Percentiles rank a stretch among this genome's conserved stretches.
Evolutionary conservation across 805 yeast genomes (phyloP).

Genomic region (Naumovozyma castellii): DNA sequence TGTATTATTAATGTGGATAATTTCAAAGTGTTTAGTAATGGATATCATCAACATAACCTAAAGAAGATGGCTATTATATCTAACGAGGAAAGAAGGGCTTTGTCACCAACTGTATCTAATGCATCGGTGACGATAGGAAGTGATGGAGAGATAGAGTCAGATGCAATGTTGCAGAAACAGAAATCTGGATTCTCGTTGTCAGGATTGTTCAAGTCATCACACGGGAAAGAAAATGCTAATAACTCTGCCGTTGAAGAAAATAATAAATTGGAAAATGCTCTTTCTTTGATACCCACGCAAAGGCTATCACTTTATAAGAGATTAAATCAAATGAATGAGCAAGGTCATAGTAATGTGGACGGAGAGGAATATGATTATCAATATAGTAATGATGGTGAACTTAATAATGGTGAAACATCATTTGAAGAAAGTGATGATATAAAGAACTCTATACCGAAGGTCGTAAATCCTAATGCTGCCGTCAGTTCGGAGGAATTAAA

Average conservation of each 20-base stretch:
- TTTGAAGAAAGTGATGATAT: not conserved
- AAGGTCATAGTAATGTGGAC: not conserved
- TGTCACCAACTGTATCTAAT: not conserved
- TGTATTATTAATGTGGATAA: slow-evolving; percentile 18
- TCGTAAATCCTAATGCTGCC: slow-evolving; percentile 32
- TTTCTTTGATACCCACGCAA: slow-evolving; percentile 9
- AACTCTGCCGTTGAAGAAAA: not conserved
- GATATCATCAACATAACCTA: slow-evolving; percentile 24
- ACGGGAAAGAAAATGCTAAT: slow-evolving; percentile 7
- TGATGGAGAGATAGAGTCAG: not conserved
- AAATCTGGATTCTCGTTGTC: slow-evolving; percentile 16
- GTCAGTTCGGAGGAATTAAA: slow-evolving; percentile 44
- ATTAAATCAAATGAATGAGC: not conserved
- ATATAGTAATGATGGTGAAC: slow-evolving; percentile 1
- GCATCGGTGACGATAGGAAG: not conserved
- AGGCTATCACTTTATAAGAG: not conserved
- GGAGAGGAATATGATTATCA: slow-evolving; percentile 1
- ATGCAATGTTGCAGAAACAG: slow-evolving; percentile 4
- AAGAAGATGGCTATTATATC: slow-evolving; percentile 15
- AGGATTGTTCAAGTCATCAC: slow-evolving; percentile 17
- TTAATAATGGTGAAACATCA: not conserved
- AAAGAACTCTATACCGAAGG: slow-evolving; percentile 6
- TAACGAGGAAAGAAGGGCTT: slow-evolving; percentile 1
- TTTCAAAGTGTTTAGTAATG: slow-evolving; percentile 23
- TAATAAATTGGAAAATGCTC: slow-evolving; percentile 7